phyloP scores from a whole-genome alignment of 805 yeast genomes.

The Lipomyces spencermartinsiae region DNA sequence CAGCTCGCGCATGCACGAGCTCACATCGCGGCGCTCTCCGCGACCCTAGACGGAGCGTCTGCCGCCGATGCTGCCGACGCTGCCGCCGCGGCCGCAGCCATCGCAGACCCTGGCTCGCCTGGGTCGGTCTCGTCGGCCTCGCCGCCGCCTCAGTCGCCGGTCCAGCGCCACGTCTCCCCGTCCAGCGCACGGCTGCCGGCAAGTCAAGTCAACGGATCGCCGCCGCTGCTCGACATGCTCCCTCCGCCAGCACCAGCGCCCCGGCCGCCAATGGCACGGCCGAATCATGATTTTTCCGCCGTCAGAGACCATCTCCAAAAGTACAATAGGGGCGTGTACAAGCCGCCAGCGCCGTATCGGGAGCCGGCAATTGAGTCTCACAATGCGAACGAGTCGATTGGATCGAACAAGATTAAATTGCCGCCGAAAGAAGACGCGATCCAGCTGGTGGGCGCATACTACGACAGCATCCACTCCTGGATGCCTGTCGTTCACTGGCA shows the following conservation, averaged over 20 bases:
- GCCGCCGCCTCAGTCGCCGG: slow-evolving; percentile 13
- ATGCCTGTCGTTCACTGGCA: slow-evolving; percentile 43
- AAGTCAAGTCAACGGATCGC: neutral
- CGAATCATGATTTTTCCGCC: slow-evolving; percentile 16
- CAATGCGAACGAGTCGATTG: neutral
- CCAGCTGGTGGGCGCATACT: slow-evolving; percentile 35
- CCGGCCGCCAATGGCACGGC: slow-evolving; percentile 7
- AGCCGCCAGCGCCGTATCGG: slow-evolving; percentile 36
- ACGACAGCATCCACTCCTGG: slow-evolving; percentile 40
- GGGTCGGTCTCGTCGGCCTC: slow-evolving; percentile 5
- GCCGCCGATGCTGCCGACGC: slow-evolving; percentile 6
- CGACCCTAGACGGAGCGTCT: slow-evolving; percentile 11
- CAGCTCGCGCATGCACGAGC: slow-evolving; percentile 34
- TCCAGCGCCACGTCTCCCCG: neutral
- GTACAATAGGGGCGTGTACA: slow-evolving; percentile 31
- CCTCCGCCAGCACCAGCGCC: slow-evolving; percentile 11
- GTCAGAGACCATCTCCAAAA: slow-evolving; percentile 18
- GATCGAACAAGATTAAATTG: slow-evolving; percentile 17
- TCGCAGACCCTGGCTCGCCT: slow-evolving; percentile 7
- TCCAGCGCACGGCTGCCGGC: neutral
- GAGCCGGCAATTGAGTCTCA: neutral
- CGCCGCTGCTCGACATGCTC: neutral
- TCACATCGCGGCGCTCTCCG: slow-evolving; percentile 30
- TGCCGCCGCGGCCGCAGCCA: slow-evolving; percentile 10
- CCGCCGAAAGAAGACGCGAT: slow-evolving; percentile 37